Conservation (phyloP, 2,329 filamentous ascomycete species). For the Fusarium pseudocircinatum region DNA sequence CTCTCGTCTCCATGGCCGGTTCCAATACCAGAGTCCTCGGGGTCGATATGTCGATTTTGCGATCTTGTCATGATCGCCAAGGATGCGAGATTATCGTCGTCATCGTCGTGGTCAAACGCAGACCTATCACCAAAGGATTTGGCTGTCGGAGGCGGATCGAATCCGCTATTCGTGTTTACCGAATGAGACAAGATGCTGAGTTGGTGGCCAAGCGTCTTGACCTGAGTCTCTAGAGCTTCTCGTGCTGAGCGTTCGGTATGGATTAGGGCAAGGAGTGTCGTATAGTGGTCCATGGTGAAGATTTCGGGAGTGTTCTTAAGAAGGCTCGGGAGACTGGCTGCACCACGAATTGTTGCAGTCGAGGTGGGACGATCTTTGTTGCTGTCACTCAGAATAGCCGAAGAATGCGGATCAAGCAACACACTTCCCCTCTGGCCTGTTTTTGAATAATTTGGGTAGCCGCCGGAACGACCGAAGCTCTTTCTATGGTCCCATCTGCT, state of each 20-base stretch:
- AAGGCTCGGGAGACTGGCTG: conserved; percentile 56
- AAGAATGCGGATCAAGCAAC: conserved; percentile 48
- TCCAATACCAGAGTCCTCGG: conserved; percentile 51
- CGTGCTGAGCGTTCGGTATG: conserved; percentile 66
- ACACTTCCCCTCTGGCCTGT: conserved; percentile 54
- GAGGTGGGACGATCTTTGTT: conserved; percentile 52
- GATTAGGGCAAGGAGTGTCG: conserved; percentile 61
- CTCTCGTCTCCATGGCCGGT: conserved; percentile 53
- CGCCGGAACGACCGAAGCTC: conserved; percentile 41
- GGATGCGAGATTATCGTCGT: conserved; percentile 49
- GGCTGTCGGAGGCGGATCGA: conserved; percentile 48
- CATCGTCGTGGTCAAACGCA: conserved; percentile 56
- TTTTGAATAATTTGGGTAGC: conserved; percentile 44
- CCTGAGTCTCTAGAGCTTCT: conserved; percentile 64
- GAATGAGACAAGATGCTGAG: conserved; percentile 59
- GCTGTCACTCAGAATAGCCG: neutral
- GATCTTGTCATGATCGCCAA: conserved; percentile 21
- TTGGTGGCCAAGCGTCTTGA: conserved; percentile 62
- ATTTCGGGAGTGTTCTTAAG: conserved; percentile 45
- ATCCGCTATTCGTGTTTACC: conserved; percentile 29
- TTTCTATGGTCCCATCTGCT: neutral
- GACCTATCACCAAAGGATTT: conserved; percentile 52
- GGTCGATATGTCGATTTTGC: conserved; percentile 38
- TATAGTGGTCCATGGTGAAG: conserved; percentile 59
- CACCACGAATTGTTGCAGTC: conserved; percentile 59